These are phyloP conservation scores for Leishmania martiniquensis DNA, from an alignment of 208 protist genomes.

Conservation along the genomic window DNA sequence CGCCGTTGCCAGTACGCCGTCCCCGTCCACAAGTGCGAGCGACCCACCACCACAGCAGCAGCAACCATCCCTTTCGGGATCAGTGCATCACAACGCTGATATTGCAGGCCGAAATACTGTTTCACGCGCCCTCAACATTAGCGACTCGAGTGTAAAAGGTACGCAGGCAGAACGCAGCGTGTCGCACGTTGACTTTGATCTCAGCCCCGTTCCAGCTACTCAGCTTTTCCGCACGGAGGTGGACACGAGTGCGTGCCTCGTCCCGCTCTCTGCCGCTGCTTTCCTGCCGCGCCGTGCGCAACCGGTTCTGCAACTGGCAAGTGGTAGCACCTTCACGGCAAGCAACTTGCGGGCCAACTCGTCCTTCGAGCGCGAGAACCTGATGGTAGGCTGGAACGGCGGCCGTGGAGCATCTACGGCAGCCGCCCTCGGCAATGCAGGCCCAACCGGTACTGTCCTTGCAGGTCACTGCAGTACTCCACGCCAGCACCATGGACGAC, in stretches of 20 bases:
- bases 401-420: background rate
- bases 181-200: constrained; percentile 32
- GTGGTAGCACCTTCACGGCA: constrained; percentile 35
- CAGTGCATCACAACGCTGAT: background rate
- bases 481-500: constrained; percentile 6
- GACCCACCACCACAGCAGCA: constrained; percentile 13
- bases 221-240: constrained; percentile 24
- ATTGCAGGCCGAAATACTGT: constrained; percentile 15
- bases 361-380: constrained; percentile 20
- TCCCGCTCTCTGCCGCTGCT: constrained; percentile 6
- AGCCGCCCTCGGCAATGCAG: background rate
- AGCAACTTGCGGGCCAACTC: constrained; percentile 34
- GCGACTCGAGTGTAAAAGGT: constrained; percentile 27
- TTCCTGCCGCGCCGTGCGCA: constrained; percentile 14
- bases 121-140: constrained; percentile 29
- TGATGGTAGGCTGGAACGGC: background rate
- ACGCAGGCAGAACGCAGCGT: constrained; percentile 15
- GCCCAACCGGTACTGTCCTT: background rate
- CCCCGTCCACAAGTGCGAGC: constrained; percentile 1
- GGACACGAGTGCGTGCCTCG: constrained; percentile 10
- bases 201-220: constrained; percentile 22
- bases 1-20: constrained; percentile 13
- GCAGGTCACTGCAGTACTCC: constrained; percentile 23
- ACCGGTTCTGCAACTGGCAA: constrained; percentile 27
- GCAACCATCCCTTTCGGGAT: constrained; percentile 8